Evolutionary conservation across 768 basidiomycete genomes (phyloP), one percentile per base, ranked within the genome.

Genomic region (Tephrocybe sp.): DNA sequence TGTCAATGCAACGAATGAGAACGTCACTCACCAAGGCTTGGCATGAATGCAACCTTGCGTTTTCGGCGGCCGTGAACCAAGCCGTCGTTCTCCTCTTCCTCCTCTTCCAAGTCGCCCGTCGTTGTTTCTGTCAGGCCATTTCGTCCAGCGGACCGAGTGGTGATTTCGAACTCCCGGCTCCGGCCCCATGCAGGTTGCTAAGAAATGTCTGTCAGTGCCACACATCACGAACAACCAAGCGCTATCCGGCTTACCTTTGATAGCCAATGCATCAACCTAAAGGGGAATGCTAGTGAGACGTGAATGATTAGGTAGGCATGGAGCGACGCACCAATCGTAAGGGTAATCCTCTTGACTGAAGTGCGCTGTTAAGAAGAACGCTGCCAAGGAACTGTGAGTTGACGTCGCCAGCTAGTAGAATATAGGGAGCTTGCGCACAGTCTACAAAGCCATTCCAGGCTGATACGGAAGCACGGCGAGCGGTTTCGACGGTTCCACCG

Each of bases 111-210:
- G 61, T 92, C 89, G 21, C 90, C 90, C 6, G 84, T 75, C 0
- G 87, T 89, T 28, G 79, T 73, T 56, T 84, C 78, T 42, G 75
- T 83, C 56, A 91, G 70, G 40, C 82, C 80, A 53, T 76, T 80
- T 34, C 87, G 82, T 44, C 80, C 77, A 15, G 80, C 72, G 5
- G 87, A 78, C 40, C 89, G 86, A 12, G 91, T 92, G 12, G 89
- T 92, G 55, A 92, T 92, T 66, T 92, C 90, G 63, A 92, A 92
- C 66, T 92, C 91, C 37, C 91, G 78, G 65, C 89, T 90, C 39
- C 86, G 82, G 6, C 88, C 88, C 89, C 90, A 92, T 19, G 90
- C 87, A 11, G 91, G 91, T 86, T 92, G 91, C 90, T 92, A 65
- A 52, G 58, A 43, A 35, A 40, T 36, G 9, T 27, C 36, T 25